These are phyloP conservation scores for Ephemerocybe angulata DNA, from an alignment of 768 basidiomycete genomes.

Conservation along the genomic window DNA sequence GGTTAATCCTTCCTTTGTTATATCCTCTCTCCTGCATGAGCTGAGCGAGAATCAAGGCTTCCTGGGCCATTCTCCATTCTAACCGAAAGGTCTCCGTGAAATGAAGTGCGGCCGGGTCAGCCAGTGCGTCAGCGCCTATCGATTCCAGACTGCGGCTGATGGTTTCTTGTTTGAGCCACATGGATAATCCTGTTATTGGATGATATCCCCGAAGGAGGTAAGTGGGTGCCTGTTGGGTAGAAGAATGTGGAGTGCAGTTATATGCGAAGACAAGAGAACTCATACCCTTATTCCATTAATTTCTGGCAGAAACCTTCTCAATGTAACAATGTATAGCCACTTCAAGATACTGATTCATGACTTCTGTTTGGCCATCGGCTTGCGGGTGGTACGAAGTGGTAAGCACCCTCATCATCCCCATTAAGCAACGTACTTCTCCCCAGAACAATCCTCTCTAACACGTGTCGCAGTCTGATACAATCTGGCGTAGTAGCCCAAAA, in stretches of 20 bases:
- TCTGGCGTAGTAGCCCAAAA: background rate
- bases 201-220: background rate
- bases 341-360: conserved; percentile 25
- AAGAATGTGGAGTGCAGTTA: background rate
- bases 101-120: too few relatives aligned
- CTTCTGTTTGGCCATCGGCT: conserved; percentile 26
- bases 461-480: background rate
- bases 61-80: too few relatives aligned
- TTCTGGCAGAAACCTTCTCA: background rate
- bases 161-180: too few relatives aligned
- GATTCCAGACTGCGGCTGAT: too few relatives aligned
- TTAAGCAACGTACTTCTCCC: conserved; percentile 21
- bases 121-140: too few relatives aligned
- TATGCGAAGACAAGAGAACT: background rate
- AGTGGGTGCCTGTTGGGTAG: background rate
- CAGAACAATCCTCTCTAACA: conserved; percentile 20
- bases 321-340: background rate
- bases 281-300: background rate
- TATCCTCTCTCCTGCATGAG: too few relatives aligned
- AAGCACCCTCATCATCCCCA: conserved; percentile 29
- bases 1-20: too few relatives aligned
- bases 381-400: conserved; percentile 43
- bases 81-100: too few relatives aligned
- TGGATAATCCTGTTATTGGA: too few relatives aligned
- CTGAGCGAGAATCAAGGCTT: too few relatives aligned